phyloP scores from a whole-genome alignment of 1,284 basidiomycete species.

The Vanrija sp. region DNA sequence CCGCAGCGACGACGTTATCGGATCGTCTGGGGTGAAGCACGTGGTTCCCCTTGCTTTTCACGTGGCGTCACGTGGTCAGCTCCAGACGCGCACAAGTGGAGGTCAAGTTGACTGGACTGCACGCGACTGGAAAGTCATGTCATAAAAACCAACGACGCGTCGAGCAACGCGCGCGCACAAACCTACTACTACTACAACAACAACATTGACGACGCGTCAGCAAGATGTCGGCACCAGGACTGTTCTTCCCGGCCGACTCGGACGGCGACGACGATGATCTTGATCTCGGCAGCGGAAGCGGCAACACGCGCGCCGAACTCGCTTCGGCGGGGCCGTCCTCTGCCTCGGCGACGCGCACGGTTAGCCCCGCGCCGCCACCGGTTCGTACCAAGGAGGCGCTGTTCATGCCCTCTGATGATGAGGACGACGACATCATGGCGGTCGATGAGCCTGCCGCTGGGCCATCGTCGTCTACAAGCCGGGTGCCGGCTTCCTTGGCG shows the following conservation, averaged over 20 bases:
- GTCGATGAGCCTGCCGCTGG: not conserved
- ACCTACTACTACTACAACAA: not conserved
- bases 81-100: not conserved
- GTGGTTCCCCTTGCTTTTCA: too few relatives aligned
- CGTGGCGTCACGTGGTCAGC: too few relatives aligned
- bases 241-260: conserved; percentile 23
- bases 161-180: not conserved
- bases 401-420: conserved; percentile 4
- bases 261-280: conserved; percentile 9
- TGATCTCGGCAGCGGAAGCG: not conserved
- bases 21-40: too few relatives aligned
- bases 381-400: conserved; percentile 5
- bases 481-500: conserved; percentile 11
- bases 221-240: conserved; percentile 1
- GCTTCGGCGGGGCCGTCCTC: not conserved
- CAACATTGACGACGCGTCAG: not conserved
- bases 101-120: conserved; percentile 6
- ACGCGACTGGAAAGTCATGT: not conserved
- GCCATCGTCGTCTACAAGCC: not conserved
- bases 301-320: not conserved
- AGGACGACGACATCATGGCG: conserved; percentile 7
- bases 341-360: not conserved
- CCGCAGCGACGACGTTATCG: too few relatives aligned
- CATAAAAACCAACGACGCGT: too few relatives aligned
- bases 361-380: not conserved